These are phyloP conservation scores for Starmerella bombicola DNA, from an alignment of 805 yeast genomes.

Conservation along the genomic window DNA sequence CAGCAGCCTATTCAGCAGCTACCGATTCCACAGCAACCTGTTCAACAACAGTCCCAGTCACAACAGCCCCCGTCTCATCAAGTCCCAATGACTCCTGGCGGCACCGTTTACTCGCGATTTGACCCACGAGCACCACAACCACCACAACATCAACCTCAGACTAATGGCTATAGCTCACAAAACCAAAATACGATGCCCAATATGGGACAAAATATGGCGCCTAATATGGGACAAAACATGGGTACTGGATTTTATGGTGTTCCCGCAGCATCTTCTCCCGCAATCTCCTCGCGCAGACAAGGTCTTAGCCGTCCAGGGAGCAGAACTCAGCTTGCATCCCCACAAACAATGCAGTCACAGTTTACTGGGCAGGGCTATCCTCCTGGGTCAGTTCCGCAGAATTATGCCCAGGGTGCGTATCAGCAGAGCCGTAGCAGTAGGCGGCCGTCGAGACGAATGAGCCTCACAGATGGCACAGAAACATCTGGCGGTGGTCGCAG, in stretches of 20 bases:
- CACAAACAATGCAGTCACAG: constrained; percentile 6
- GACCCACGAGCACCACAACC: constrained; percentile 15
- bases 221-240: no score
- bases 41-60: no score
- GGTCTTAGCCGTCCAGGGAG: background rate
- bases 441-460: constrained; percentile 12
- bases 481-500: constrained; percentile 20
- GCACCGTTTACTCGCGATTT: constrained; percentile 18
- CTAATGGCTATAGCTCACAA: no score
- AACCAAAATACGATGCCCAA: no score
- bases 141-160: background rate
- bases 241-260: constrained; percentile 2
- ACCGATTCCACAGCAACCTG: no score
- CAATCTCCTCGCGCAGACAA: background rate
- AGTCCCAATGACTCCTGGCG: constrained; percentile 14
- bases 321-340: constrained; percentile 4
- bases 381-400: no score
- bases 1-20: no score
- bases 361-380: constrained; percentile 1
- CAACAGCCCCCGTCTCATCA: no score
- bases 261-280: background rate
- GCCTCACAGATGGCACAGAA: constrained; percentile 21
- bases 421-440: background rate
- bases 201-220: no score
- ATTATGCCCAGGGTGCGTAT: background rate